Conservation (phyloP, 169 alveolate genomes). For the Babesia caballi region DNA sequence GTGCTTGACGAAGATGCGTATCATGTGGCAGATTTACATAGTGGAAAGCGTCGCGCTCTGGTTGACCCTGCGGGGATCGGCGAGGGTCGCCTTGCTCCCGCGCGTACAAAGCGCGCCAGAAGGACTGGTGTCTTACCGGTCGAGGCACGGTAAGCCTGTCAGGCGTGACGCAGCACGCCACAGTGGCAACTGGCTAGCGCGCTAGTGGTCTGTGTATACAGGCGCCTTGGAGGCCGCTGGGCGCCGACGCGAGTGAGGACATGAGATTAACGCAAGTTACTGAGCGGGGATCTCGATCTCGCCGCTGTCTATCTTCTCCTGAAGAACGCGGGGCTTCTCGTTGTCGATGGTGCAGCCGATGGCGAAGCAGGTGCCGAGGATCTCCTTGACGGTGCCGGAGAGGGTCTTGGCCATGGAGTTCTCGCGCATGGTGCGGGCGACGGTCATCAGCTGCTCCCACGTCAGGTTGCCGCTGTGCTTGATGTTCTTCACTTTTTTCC, state of each 20-base stretch:
- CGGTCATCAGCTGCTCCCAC: conserved; percentile 87
- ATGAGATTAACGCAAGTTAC: conserved; percentile 9
- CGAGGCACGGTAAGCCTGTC: no score
- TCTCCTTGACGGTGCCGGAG: conserved; percentile 94
- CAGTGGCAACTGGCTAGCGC: no score
- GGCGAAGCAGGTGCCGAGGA: conserved; percentile 94
- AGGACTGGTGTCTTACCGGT: no score
- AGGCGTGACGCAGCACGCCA: no score
- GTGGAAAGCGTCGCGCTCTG: no score
- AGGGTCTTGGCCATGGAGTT: conserved; percentile 87
- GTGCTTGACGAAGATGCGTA: conserved; percentile 22
- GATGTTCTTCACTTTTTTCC: conserved; percentile 93
- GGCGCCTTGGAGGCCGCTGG: no score
- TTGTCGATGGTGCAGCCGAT: conserved; percentile 97
- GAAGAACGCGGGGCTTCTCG: conserved; percentile 89
- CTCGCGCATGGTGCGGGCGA: conserved; percentile 91
- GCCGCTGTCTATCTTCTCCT: conserved; percentile 85
- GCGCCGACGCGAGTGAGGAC: no score
- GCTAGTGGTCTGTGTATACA: no score
- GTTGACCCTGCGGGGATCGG: no score
- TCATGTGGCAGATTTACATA: conserved; percentile 6
- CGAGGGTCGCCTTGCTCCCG: no score
- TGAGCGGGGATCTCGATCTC: conserved; percentile 83
- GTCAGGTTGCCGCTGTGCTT: conserved; percentile 95
- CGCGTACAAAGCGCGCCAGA: no score